Evolutionary conservation across 1,284 basidiomycete genomes (phyloP), one percentile per base, ranked within the genome.

Genomic region (Cryptococcus sp.): DNA sequence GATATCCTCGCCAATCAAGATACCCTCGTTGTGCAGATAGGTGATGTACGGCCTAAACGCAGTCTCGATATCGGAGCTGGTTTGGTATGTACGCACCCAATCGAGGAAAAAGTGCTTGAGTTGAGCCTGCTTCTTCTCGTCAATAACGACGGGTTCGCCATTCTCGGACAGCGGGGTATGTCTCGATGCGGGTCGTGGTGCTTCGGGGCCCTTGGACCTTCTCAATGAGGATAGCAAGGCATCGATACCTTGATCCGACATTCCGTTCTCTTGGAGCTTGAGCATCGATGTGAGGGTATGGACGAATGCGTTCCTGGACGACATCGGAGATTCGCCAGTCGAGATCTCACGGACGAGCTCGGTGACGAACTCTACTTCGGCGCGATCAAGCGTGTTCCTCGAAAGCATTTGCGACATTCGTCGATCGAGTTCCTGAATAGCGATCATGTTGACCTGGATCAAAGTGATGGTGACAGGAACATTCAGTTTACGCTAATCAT

Each of bases 31-130:
- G 55, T 93, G 94, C 52, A 98, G 80, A 71, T 92, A 88, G 19
- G 89, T 94, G 75, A 98, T 93, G 76, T 93, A 98, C n/a, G 88
- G 86, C 58, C 98, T 88, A 68, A 99, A 99, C 48, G 86, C 86
- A 74, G 94, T 93, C 76, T 99, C 96, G 44, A 92, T 90, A 55
- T 88, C 85, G 76, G 93, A 90, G 61, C 59, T 64, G 39, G 68
- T 64, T 41, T 65, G 67, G 80, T 91, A 98, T 57, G 98, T 87
- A 50, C 82, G 82, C 58, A 98, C 90, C 96, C 96, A 99, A 78
- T 97, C 80, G 50, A 80, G 78, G 72, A 82, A 82, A 73, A 78
- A 81, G 72, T 78, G 78, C 7, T 79, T 75, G 16, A 83, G 76
- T 61, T 79, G 78, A 60, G 82, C 80, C 52, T 80, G 77, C 22